A percentile compares a stretch with the other conserved stretches of the same genome.
phyloP scores from a whole-genome alignment of 805 yeast species.

The Ogataea trehaloabstinens region DNA sequence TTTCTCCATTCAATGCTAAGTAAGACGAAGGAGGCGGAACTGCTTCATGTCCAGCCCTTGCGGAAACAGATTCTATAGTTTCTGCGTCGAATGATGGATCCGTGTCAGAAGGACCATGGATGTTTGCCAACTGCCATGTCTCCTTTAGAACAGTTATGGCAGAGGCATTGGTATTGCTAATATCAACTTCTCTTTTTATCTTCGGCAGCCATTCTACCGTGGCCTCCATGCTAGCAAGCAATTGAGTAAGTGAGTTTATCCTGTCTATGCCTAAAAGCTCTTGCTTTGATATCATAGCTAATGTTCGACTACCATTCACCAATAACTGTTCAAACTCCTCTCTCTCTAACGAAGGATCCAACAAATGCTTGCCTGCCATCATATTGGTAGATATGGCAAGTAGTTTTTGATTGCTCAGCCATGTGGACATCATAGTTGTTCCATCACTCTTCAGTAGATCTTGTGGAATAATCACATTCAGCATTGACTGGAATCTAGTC shows the following conservation, averaged over 20 bases:
- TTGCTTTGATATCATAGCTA: conserved; percentile 34
- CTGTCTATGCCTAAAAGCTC: conserved; percentile 55
- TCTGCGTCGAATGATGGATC: background rate
- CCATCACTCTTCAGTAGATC: conserved; percentile 11
- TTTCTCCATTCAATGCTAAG: conserved; percentile 28
- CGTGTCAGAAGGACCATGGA: conserved; percentile 4
- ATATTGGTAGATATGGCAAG: conserved; percentile 31
- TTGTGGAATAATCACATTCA: conserved; percentile 24
- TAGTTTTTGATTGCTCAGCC: conserved; percentile 37
- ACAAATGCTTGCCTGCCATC: conserved; percentile 22
- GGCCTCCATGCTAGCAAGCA: conserved; percentile 57
- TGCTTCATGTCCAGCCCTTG: background rate
- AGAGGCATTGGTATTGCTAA: conserved; percentile 5
- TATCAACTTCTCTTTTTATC: conserved; percentile 40
- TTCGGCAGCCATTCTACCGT: conserved; percentile 58
- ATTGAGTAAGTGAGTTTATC: conserved; percentile 48
- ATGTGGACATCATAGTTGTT: conserved; percentile 22
- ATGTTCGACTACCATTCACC: conserved; percentile 23
- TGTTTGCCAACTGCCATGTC: conserved; percentile 29
- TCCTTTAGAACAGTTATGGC: conserved; percentile 26
- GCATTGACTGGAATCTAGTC: conserved; percentile 32
- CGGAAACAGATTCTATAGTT: background rate
- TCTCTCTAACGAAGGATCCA: conserved; percentile 9
- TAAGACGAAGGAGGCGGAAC: conserved; percentile 6
- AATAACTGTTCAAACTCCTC: conserved; percentile 31